Conservation (phyloP, 768 basidiomycete genomes). For the Rossbeevera mucosa region DNA sequence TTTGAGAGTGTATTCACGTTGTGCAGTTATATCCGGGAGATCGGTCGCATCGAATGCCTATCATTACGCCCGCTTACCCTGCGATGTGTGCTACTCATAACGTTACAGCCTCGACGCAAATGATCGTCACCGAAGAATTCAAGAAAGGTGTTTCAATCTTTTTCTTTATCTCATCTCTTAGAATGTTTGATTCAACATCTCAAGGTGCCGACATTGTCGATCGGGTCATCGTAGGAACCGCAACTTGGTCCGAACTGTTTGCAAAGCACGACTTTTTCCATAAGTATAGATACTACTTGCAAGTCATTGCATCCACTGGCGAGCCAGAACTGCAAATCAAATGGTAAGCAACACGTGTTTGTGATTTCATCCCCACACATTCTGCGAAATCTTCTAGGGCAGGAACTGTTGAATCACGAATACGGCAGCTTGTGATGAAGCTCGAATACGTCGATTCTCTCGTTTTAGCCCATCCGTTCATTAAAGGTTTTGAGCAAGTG, state of each 20-base stretch:
- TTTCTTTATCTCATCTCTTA: not conserved
- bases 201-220: constrained; percentile 91
- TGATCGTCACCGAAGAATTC: constrained; percentile 94
- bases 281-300: constrained; percentile 93
- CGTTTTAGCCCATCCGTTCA: constrained; percentile 89
- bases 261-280: constrained; percentile 95
- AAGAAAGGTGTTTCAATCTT: constrained; percentile 60
- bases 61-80: constrained; percentile 98
- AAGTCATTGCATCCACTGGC: constrained; percentile 89
- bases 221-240: constrained; percentile 78
- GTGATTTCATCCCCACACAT: not conserved
- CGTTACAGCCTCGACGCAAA: constrained; percentile 91
- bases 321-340: constrained; percentile 83
- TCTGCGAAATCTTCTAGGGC: constrained; percentile 44
- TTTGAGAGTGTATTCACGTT: not conserved
- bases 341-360: constrained; percentile 55
- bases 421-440: constrained; percentile 96
- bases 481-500: constrained; percentile 88
- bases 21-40: constrained; percentile 85
- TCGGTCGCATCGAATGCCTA: constrained; percentile 96
- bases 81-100: constrained; percentile 99
- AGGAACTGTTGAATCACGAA: constrained; percentile 97
- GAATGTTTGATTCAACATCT: constrained; percentile 12
- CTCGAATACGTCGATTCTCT: constrained; percentile 94
- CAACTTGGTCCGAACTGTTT: constrained; percentile 92